Conservation (phyloP, 176 grass and related monocot species). For the sorghum (Sorghum bicolor) region Sorghum_bicolor_NCBIv3 NC_012871.2:73588001-73588500, state of each 20-base stretch:
- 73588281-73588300: slow-evolving; percentile 55
- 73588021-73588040: background rate
- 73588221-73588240: slow-evolving; percentile 48
- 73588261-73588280: slow-evolving; percentile 66
- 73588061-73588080: background rate
- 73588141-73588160: background rate
- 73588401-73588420: slow-evolving; percentile 55
- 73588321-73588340: slow-evolving; percentile 74
- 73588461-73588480: slow-evolving; percentile 51
- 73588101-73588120: background rate
- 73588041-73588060: background rate
- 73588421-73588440: slow-evolving; percentile 49
- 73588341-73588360: slow-evolving; percentile 52
- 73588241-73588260: slow-evolving; percentile 75
- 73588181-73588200: background rate
- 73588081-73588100: background rate
- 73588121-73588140: background rate
- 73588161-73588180: background rate
- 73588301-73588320: slow-evolving; percentile 50
- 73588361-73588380: slow-evolving; percentile 22
- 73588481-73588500: slow-evolving; percentile 28
- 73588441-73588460: slow-evolving; percentile 62
- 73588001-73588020: background rate
- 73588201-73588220: background rate
- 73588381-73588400: slow-evolving; percentile 23